Evolutionary conservation across 257 asterid genomes (phyloP).

Genomic region (Coffea canephora): DNA sequence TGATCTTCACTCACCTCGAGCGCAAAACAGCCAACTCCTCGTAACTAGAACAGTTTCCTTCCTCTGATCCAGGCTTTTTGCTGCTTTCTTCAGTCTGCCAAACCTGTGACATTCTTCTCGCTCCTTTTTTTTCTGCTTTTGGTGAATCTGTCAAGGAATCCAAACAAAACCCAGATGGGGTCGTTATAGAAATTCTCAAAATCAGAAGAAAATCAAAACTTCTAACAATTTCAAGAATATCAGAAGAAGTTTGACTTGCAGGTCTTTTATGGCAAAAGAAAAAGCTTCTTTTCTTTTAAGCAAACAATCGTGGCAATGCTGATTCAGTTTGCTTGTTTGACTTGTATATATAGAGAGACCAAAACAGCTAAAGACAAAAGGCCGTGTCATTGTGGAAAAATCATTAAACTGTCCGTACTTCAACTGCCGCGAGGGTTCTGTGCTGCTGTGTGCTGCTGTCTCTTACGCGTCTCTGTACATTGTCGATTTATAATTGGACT

Average conservation of each 20-base stretch:
- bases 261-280: background rate
- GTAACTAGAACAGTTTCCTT: background rate
- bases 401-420: background rate
- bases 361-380: background rate
- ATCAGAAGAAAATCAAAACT: background rate
- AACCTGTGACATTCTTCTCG: background rate
- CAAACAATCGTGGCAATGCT: too few relatives aligned
- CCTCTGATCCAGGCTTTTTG: constrained; percentile 6
- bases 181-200: background rate
- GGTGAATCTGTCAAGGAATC: background rate
- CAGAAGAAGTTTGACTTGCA: background rate
- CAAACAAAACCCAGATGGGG: background rate
- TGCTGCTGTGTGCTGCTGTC: too few relatives aligned
- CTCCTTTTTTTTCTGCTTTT: background rate
- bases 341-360: background rate
- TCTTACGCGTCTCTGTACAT: too few relatives aligned
- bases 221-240: background rate
- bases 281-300: background rate
- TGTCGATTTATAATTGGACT: too few relatives aligned
- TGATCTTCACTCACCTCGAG: constrained; percentile 6
- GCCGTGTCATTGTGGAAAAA: background rate
- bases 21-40: background rate
- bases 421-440: too few relatives aligned
- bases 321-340: background rate
- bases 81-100: background rate